A percentile compares a stretch with the other conserved stretches of the same genome.
phyloP scores from a whole-genome alignment of 306 rosid species.

The Begonia loranthoides region DNA sequence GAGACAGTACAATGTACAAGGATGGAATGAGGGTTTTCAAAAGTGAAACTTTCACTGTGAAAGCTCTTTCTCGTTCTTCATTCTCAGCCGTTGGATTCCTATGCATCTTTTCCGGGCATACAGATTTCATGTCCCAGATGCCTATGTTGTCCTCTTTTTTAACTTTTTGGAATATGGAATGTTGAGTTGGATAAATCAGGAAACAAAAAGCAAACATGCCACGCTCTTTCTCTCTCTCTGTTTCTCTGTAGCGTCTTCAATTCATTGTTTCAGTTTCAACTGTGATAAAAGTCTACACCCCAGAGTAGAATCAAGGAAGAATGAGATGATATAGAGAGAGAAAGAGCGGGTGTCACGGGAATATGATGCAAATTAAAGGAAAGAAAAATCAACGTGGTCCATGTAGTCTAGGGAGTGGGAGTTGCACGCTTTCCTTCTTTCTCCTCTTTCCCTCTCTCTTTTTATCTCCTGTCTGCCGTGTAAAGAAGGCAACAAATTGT shows the following conservation, averaged over 20 bases:
- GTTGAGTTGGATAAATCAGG: not conserved
- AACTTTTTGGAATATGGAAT: not conserved
- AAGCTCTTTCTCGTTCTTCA: no score
- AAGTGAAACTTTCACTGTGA: no score
- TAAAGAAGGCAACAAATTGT: not conserved
- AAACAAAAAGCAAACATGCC: not conserved
- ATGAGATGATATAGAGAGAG: no score
- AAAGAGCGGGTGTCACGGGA: no score
- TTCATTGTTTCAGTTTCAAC: not conserved
- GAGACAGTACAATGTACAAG: not conserved
- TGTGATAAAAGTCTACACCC: no score
- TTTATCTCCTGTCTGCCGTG: not conserved
- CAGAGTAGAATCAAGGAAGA: no score
- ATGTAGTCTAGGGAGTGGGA: not conserved
- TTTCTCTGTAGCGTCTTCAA: not conserved
- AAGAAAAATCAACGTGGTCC: not conserved
- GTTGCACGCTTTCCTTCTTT: not conserved
- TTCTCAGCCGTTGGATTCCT: not conserved
- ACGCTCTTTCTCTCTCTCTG: not conserved
- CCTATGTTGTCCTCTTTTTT: not conserved
- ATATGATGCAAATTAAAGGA: no score
- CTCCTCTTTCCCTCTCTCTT: not conserved
- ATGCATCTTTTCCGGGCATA: not conserved
- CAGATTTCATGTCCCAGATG: not conserved
- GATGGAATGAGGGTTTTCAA: not conserved